Conservation (phyloP, 1,284 basidiomycete genomes). For the Ceratobasidium papillatum region DNA sequence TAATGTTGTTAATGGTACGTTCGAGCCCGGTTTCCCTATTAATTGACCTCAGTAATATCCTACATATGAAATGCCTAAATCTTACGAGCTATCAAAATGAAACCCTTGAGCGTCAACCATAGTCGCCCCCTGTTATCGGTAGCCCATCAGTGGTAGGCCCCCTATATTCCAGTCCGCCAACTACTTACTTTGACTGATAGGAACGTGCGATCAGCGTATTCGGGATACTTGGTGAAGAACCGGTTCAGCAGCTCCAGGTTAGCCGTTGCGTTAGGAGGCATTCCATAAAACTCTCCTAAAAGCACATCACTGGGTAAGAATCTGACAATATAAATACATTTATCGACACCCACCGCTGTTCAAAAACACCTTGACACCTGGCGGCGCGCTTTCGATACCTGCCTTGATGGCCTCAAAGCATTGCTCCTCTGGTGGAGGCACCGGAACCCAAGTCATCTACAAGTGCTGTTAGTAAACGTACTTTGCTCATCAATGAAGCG, state of each 20-base stretch:
- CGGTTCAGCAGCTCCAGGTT: constrained; percentile 43
- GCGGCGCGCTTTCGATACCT: constrained; percentile 38
- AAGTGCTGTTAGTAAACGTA: no score
- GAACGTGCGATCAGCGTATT: constrained; percentile 43
- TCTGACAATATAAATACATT: background rate
- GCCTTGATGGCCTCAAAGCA: constrained; percentile 43
- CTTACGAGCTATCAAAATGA: constrained; percentile 17
- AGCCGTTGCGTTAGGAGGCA: constrained; percentile 28
- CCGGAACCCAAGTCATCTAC: constrained; percentile 42
- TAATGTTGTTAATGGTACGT: constrained; percentile 40
- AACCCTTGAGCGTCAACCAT: background rate
- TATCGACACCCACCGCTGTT: constrained; percentile 40
- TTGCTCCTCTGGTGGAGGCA: constrained; percentile 42
- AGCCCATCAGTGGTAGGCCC: background rate
- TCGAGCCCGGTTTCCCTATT: constrained; percentile 5
- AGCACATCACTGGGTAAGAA: background rate
- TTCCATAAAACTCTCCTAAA: constrained; percentile 44
- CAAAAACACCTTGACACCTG: constrained; percentile 39
- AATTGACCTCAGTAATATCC: background rate
- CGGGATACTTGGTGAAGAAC: constrained; percentile 46
- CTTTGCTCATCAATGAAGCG: no score
- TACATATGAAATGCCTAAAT: background rate
- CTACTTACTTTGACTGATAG: constrained; percentile 43
- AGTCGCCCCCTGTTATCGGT: background rate
- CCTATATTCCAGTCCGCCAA: background rate